phyloP scores from a whole-genome alignment of 768 basidiomycete species.

The Heimioporus sp. region DNA sequence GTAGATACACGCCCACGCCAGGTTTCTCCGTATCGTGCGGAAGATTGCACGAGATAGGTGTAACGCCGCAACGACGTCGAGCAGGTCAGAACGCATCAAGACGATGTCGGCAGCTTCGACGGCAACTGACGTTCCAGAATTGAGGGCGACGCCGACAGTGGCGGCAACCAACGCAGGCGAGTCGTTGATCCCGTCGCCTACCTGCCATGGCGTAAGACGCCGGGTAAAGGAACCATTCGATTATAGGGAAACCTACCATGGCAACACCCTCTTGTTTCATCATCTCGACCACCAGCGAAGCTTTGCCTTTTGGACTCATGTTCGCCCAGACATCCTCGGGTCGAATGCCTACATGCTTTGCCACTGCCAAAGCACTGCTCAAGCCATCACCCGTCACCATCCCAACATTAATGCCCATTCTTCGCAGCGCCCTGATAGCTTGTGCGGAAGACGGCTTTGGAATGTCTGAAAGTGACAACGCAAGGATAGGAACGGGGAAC shows the following conservation, averaged over 20 bases:
- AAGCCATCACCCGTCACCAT: slow-evolving; percentile 95
- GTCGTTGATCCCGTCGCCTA: slow-evolving; percentile 99
- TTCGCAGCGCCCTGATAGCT: slow-evolving; percentile 76
- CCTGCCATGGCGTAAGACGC: slow-evolving; percentile 42
- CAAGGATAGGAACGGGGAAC: slow-evolving; percentile 61
- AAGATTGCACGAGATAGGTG: slow-evolving; percentile 90
- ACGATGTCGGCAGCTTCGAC: slow-evolving; percentile 98
- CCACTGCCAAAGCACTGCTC: slow-evolving; percentile 84
- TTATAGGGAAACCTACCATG: slow-evolving; percentile 60
- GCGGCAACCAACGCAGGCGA: slow-evolving; percentile 96
- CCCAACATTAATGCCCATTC: slow-evolving; percentile 89
- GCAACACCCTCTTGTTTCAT: slow-evolving; percentile 79
- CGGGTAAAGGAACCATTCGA: neutral
- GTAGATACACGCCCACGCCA: slow-evolving; percentile 95
- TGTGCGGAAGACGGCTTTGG: slow-evolving; percentile 83
- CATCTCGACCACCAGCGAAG: slow-evolving; percentile 76
- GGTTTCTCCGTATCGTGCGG: slow-evolving; percentile 85
- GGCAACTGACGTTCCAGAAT: slow-evolving; percentile 94
- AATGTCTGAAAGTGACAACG: slow-evolving; percentile 82
- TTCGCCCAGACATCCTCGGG: slow-evolving; percentile 84
- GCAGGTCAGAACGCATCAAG: slow-evolving; percentile 93
- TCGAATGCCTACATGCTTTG: slow-evolving; percentile 84
- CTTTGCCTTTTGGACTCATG: slow-evolving; percentile 97
- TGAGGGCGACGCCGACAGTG: slow-evolving; percentile 94
- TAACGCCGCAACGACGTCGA: slow-evolving; percentile 96